phyloP scores from a whole-genome alignment of 768 basidiomycete genomes.

The Trametes cingulata region DNA sequence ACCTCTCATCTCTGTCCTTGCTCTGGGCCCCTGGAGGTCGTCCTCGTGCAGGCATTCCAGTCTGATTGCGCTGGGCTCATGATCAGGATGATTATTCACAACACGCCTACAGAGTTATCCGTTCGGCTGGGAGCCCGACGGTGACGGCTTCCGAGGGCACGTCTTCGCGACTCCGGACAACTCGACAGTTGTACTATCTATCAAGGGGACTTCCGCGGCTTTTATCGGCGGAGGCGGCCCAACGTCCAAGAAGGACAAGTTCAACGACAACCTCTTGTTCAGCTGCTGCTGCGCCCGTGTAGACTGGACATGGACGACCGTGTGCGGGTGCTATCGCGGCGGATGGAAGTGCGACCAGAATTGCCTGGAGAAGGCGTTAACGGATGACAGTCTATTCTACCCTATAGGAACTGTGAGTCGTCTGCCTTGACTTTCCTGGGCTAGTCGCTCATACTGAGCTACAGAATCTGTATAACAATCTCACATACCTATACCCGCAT shows the following conservation, averaged over 20 bases:
- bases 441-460: neutral
- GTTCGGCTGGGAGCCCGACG: constrained; percentile 90
- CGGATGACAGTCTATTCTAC: constrained; percentile 85
- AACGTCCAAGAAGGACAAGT: constrained; percentile 88
- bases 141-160: constrained; percentile 88
- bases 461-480: constrained; percentile 92
- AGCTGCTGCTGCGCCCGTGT: constrained; percentile 93
- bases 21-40: neutral
- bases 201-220: constrained; percentile 92
- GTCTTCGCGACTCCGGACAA: constrained; percentile 87
- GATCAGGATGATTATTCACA: neutral
- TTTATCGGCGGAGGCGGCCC: constrained; percentile 74
- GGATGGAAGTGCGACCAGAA: constrained; percentile 80
- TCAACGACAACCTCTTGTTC: constrained; percentile 92
- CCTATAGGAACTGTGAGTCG: constrained; percentile 79
- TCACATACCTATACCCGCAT: constrained; percentile 89
- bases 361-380: constrained; percentile 75
- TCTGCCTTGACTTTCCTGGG: neutral
- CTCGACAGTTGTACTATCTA: constrained; percentile 78
- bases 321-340: constrained; percentile 84
- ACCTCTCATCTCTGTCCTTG: neutral
- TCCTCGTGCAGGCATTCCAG: no score
- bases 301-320: constrained; percentile 92
- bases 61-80: no score
- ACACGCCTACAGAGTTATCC: constrained; percentile 58